Percentiles rank a stretch among this genome's conserved stretches.
phyloP scores from a whole-genome alignment of 768 basidiomycete genomes.

The Serpula lacrymans region DNA sequence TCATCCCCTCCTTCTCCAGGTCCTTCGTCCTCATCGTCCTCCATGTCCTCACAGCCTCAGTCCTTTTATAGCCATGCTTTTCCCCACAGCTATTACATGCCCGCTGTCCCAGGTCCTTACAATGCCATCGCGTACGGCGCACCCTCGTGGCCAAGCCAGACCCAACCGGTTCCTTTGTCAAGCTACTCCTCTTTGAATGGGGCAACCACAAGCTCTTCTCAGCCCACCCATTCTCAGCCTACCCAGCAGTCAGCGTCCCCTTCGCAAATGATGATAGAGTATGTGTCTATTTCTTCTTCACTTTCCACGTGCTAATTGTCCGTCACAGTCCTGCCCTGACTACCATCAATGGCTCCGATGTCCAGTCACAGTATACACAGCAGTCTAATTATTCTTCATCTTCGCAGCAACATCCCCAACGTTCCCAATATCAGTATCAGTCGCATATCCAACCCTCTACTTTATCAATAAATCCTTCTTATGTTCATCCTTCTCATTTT shows the following conservation, averaged over 20 bases:
- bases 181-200: conserved; percentile 77
- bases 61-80: conserved; percentile 39
- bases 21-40: conserved; percentile 38
- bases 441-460: conserved; percentile 29
- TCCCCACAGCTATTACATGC: conserved; percentile 38
- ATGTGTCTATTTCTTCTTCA: conserved; percentile 27
- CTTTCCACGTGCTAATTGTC: conserved; percentile 11
- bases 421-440: conserved; percentile 35
- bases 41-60: conserved; percentile 38
- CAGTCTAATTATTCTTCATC: conserved; percentile 37
- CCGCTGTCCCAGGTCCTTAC: conserved; percentile 42
- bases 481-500: conserved; percentile 35
- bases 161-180: conserved; percentile 55
- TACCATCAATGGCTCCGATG: conserved; percentile 50
- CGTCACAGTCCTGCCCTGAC: conserved; percentile 54
- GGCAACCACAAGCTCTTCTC: conserved; percentile 50
- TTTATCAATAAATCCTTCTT: conserved; percentile 42
- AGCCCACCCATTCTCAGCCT: conserved; percentile 25
- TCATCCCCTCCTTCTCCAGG: conserved; percentile 21
- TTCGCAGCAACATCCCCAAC: conserved; percentile 21
- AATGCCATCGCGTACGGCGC: conserved; percentile 55
- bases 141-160: conserved; percentile 41
- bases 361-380: conserved; percentile 44
- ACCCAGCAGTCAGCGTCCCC: conserved; percentile 29
- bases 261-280: conserved; percentile 68